These are phyloP conservation scores for Lipomyces sp. DNA, from an alignment of 805 yeast species.

Conservation along the genomic window DNA sequence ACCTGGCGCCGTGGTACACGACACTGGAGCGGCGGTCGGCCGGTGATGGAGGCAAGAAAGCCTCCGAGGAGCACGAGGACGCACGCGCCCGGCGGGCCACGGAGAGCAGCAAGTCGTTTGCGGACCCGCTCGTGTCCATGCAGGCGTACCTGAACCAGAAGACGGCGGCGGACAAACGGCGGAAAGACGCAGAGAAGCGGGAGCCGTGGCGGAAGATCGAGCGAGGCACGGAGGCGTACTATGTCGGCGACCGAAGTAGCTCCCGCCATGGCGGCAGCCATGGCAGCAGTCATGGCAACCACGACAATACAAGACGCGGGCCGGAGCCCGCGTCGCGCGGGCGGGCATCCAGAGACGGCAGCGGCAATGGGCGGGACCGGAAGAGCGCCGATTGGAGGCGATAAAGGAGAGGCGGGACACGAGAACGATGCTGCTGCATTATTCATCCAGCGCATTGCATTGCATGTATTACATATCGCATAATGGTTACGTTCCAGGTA, in stretches of 20 bases:
- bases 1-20: slow-evolving; percentile 21
- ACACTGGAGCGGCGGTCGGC: slow-evolving; percentile 1
- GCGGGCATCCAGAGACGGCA: not conserved
- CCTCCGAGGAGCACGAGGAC: slow-evolving; percentile 4
- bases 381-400: too few relatives aligned
- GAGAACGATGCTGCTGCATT: too few relatives aligned
- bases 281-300: not conserved
- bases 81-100: not conserved
- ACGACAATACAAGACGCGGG: not conserved
- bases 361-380: too few relatives aligned
- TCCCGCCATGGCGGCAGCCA: not conserved
- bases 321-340: not conserved
- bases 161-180: not conserved
- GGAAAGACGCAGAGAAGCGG: not conserved
- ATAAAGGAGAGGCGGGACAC: too few relatives aligned
- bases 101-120: slow-evolving; percentile 5
- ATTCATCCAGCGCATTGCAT: too few relatives aligned
- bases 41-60: too few relatives aligned
- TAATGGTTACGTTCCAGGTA: too few relatives aligned
- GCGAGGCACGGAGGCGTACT: slow-evolving; percentile 3
- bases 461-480: too few relatives aligned
- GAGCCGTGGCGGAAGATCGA: slow-evolving; percentile 8
- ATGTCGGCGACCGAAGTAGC: not conserved
- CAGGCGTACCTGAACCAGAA: slow-evolving; percentile 7
- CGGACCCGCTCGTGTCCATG: slow-evolving; percentile 17